These are phyloP conservation scores for Syncephalastrum monosporum DNA, from an alignment of 371 early-diverging fungal genomes.

Conservation along the genomic window DNA sequence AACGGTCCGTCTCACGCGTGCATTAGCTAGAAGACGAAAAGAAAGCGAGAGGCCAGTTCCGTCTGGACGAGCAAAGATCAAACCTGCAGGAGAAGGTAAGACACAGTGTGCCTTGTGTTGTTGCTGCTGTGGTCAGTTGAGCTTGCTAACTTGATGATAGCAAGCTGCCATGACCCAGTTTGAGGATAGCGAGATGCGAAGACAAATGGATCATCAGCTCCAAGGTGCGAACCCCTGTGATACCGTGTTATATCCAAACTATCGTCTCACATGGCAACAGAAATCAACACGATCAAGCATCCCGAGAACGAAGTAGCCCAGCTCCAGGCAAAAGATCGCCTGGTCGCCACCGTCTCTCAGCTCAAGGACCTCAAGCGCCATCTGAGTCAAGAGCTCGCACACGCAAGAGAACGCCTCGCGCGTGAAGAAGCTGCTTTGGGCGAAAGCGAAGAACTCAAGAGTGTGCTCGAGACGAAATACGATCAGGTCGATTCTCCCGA, in stretches of 20 bases:
- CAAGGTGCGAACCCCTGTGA: too few relatives aligned
- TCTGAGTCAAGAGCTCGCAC: neutral
- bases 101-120: neutral
- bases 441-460: slow-evolving; percentile 23
- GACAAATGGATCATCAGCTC: slow-evolving; percentile 10
- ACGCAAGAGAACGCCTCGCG: too few relatives aligned
- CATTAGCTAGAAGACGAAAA: slow-evolving; percentile 20
- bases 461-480: slow-evolving; percentile 14
- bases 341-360: slow-evolving; percentile 1
- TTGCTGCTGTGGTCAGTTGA: neutral
- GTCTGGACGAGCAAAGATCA: neutral
- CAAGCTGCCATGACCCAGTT: slow-evolving; percentile 7
- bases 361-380: slow-evolving; percentile 11
- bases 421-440: slow-evolving; percentile 16
- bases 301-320: too few relatives aligned
- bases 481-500: slow-evolving; percentile 13
- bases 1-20: too few relatives aligned
- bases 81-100: slow-evolving; percentile 11
- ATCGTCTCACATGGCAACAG: too few relatives aligned
- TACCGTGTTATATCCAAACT: too few relatives aligned
- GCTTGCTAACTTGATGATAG: neutral
- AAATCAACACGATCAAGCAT: too few relatives aligned
- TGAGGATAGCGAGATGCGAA: slow-evolving; percentile 14
- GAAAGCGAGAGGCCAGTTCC: slow-evolving; percentile 5
- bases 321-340: neutral